Percentiles rank a stretch among this genome's conserved stretches.
Evolutionary conservation across 768 basidiomycete species (phyloP).

Genomic region (Tulasnella sp.): DNA sequence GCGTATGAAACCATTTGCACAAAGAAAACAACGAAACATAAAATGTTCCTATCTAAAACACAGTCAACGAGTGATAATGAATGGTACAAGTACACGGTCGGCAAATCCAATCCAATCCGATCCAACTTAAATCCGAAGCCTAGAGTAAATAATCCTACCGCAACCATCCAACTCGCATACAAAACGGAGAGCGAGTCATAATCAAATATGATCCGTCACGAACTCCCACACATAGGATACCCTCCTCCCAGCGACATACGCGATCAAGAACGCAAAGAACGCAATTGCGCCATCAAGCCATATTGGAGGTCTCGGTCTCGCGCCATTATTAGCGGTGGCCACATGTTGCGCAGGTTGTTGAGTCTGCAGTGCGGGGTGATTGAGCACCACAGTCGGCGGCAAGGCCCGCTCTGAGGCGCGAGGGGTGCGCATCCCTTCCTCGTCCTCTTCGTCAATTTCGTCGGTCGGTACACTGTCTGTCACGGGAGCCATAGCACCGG

Average conservation of each 20-base stretch:
- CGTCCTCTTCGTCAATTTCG: too few relatives aligned
- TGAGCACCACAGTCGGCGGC: background rate
- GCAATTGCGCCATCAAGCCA: conserved; percentile 8
- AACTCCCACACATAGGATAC: conserved; percentile 1
- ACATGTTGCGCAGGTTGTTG: background rate
- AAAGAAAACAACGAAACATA: too few relatives aligned
- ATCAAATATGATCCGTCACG: background rate
- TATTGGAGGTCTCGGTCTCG: background rate
- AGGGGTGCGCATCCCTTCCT: background rate
- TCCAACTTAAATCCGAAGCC: too few relatives aligned
- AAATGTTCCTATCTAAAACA: too few relatives aligned
- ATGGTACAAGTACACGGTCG: too few relatives aligned
- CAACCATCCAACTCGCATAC: too few relatives aligned
- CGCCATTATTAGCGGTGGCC: background rate
- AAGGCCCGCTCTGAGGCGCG: background rate
- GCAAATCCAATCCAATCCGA: too few relatives aligned
- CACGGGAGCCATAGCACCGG: background rate
- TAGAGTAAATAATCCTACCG: too few relatives aligned
- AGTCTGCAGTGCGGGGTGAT: background rate
- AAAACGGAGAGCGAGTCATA: too few relatives aligned
- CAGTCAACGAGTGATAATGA: too few relatives aligned
- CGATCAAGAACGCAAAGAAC: conserved; percentile 7
- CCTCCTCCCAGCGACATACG: conserved; percentile 1
- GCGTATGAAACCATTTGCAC: too few relatives aligned
- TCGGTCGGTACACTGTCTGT: background rate